phyloP scores from a whole-genome alignment of 768 basidiomycete species.

The Candolleomyces aberdarensis region DNA sequence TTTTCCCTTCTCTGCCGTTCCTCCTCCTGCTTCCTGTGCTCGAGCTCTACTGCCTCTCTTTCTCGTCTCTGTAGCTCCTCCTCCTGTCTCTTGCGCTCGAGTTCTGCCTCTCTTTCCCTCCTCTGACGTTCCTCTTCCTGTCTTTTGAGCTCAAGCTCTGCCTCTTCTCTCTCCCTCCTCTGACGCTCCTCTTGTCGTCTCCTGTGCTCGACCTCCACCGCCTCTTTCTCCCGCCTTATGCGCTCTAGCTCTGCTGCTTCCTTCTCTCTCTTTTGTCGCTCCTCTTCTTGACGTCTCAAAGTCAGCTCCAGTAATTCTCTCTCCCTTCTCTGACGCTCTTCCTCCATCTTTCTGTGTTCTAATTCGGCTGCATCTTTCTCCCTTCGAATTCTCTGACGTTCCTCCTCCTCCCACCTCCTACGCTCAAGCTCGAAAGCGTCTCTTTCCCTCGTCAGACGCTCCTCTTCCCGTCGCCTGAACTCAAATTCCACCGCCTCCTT shows the following conservation, averaged over 20 bases:
- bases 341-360: no score
- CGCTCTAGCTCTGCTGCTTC: not conserved
- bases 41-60: constrained; percentile 32
- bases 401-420: constrained; percentile 25
- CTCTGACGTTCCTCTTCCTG: not conserved
- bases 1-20: constrained; percentile 30
- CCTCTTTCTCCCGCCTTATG: not conserved
- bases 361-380: no score
- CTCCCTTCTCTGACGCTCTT: constrained; percentile 32
- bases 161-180: constrained; percentile 21
- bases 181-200: constrained; percentile 35
- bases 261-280: not conserved
- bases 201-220: constrained; percentile 32
- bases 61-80: constrained; percentile 20
- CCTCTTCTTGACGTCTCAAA: not conserved
- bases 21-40: constrained; percentile 29
- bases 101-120: not conserved
- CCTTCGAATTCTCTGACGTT: no score
- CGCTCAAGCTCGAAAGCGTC: no score
- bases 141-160: not conserved
- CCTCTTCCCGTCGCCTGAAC: constrained; percentile 21
- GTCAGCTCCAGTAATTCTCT: not conserved
- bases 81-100: not conserved
- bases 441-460: no score
- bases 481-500: constrained; percentile 31